phyloP scores from a whole-genome alignment of 2,329 filamentous ascomycete genomes.

The Catunica adiposa region DNA sequence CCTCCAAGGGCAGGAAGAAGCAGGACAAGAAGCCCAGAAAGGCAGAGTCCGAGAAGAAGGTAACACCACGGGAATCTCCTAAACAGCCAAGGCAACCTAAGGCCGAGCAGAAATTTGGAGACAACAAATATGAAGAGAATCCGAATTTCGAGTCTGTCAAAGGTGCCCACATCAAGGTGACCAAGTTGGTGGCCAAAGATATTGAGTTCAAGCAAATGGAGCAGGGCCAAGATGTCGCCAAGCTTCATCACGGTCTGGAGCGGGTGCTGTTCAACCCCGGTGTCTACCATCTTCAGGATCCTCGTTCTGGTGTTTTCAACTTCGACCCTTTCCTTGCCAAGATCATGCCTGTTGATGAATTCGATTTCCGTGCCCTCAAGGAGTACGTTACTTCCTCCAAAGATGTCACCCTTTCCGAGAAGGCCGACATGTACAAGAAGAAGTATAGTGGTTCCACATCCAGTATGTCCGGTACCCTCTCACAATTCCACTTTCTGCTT shows the following conservation, averaged over 20 bases:
- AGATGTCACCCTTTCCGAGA: conserved; percentile 52
- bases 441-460: conserved; percentile 93
- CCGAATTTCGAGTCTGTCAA: neutral
- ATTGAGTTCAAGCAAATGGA: conserved; percentile 21
- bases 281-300: conserved; percentile 81
- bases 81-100: neutral
- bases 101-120: neutral
- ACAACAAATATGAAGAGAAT: neutral
- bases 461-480: conserved; percentile 76
- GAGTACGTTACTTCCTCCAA: conserved; percentile 84
- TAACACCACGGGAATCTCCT: neutral
- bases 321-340: conserved; percentile 87
- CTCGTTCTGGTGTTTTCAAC: conserved; percentile 76
- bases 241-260: conserved; percentile 58
- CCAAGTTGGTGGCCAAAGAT: conserved; percentile 18
- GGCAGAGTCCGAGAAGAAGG: neutral
- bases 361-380: conserved; percentile 76
- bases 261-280: conserved; percentile 91
- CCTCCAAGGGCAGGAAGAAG: conserved; percentile 12
- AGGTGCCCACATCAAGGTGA: conserved; percentile 17
- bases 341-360: conserved; percentile 86
- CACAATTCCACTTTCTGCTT: conserved; percentile 84
- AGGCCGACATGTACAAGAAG: conserved; percentile 49
- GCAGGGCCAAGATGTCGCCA: conserved; percentile 31
- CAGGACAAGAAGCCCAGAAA: conserved; percentile 10